These are phyloP conservation scores for Avicennia marina DNA, from an alignment of 257 asterid genomes.

Conservation along the genomic window DNA sequence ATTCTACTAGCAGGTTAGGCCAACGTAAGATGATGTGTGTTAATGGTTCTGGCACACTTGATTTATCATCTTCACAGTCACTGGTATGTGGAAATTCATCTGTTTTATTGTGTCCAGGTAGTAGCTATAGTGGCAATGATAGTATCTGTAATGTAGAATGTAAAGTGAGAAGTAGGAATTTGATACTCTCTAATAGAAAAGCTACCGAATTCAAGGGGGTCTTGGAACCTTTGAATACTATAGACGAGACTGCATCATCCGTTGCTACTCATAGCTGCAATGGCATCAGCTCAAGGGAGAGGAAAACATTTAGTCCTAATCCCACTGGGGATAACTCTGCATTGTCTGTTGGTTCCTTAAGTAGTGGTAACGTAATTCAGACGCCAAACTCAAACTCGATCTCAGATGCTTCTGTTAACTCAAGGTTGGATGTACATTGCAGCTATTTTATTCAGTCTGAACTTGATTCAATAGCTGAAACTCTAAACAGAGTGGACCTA, in stretches of 20 bases:
- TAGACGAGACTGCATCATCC: conserved; percentile 13
- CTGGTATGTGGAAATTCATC: conserved; percentile 19
- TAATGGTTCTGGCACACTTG: conserved; percentile 17
- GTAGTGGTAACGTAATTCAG: conserved; percentile 53
- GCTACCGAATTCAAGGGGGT: conserved; percentile 11
- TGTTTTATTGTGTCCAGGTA: conserved; percentile 23
- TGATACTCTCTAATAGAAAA: too few relatives aligned
- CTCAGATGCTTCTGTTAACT: conserved; percentile 22
- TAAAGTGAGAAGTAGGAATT: too few relatives aligned
- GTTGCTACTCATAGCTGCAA: conserved; percentile 13
- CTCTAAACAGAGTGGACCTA: conserved; percentile 24
- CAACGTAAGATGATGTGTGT: conserved; percentile 11
- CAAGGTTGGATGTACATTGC: conserved; percentile 16
- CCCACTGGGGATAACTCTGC: conserved; percentile 27
- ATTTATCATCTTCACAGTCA: conserved; percentile 31
- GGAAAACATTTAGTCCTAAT: conserved; percentile 4
- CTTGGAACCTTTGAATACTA: conserved; percentile 10
- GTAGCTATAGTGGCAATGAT: conserved; percentile 17
- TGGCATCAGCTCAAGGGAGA: conserved; percentile 1
- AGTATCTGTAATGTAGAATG: conserved; percentile 10
- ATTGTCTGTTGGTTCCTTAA: conserved; percentile 31
- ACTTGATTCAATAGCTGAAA: conserved; percentile 24
- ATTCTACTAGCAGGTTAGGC: conserved; percentile 10
- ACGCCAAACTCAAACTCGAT: conserved; percentile 60
- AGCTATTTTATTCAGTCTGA: conserved; percentile 19